These are phyloP conservation scores for Hirschfeldia incana DNA, from an alignment of 345 rosid genomes.

Conservation along the genomic window DNA sequence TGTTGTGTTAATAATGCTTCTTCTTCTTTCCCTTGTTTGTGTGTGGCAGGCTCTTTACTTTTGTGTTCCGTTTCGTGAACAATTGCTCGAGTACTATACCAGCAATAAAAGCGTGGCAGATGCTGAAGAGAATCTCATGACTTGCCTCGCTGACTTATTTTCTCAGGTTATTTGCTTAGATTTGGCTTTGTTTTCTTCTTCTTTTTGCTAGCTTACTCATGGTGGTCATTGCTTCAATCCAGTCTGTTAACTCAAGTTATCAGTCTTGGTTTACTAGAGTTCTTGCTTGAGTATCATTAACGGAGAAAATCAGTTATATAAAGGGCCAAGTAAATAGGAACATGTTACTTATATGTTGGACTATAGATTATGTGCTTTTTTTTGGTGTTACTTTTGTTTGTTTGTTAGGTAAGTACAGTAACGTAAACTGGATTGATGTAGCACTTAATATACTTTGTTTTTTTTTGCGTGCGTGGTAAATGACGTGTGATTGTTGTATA, in stretches of 20 bases:
- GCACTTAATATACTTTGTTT: no score
- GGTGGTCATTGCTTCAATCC: background rate
- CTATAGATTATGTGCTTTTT: background rate
- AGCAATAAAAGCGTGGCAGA: constrained; percentile 69
- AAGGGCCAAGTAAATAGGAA: background rate
- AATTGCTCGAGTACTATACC: constrained; percentile 88
- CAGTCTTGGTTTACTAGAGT: background rate
- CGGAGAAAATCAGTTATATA: background rate
- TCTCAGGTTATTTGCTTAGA: constrained; percentile 83
- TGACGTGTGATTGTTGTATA: background rate
- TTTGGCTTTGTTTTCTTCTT: no score
- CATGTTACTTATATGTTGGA: background rate
- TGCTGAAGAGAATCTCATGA: constrained; percentile 93
- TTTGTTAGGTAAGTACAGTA: background rate
- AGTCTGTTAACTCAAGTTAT: constrained; percentile 20
- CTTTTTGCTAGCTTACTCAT: background rate
- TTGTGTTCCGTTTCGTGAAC: constrained; percentile 98
- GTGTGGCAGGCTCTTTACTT: constrained; percentile 87
- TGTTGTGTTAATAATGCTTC: background rate
- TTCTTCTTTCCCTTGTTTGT: background rate
- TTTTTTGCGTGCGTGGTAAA: background rate
- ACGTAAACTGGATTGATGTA: no score
- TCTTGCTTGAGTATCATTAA: no score
- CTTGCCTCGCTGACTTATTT: constrained; percentile 94
- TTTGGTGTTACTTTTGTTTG: background rate